Evolutionary conservation across 176 grass and related monocot species (phyloP).

Genomic region (Miscanthus lutarioriparius): DNA sequence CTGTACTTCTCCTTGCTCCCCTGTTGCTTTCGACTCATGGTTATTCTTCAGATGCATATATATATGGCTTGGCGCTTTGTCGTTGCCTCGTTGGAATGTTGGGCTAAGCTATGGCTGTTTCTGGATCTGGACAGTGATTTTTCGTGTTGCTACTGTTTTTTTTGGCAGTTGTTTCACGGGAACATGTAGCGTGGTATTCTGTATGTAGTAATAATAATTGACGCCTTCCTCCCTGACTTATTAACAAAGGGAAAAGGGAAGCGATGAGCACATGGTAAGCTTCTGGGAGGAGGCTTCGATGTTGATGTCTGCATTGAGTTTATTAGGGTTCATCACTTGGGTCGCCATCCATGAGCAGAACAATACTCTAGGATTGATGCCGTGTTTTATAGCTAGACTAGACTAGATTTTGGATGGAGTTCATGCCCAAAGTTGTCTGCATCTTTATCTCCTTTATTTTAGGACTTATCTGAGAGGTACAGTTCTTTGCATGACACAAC

Average conservation of each 20-base stretch:
- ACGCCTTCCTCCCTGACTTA: neutral
- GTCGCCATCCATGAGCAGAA: slow-evolving; percentile 28
- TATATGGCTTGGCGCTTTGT: neutral
- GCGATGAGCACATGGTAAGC: neutral
- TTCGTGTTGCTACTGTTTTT: neutral
- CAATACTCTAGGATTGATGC: slow-evolving; percentile 26
- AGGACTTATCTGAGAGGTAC: neutral
- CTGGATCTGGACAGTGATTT: neutral
- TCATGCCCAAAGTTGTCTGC: slow-evolving; percentile 6
- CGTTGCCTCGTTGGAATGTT: neutral
- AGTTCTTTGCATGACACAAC: too few relatives aligned
- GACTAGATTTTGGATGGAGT: slow-evolving; percentile 6
- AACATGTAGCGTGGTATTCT: neutral
- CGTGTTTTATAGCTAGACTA: slow-evolving; percentile 18
- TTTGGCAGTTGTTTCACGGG: neutral
- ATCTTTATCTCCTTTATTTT: neutral
- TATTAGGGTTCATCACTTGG: slow-evolving; percentile 23
- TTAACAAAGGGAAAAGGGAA: neutral
- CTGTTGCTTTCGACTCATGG: slow-evolving; percentile 25
- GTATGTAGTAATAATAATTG: neutral
- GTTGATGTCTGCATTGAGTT: slow-evolving; percentile 10
- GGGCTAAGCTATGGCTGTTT: too few relatives aligned
- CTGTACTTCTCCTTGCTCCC: neutral
- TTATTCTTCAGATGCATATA: slow-evolving; percentile 4
- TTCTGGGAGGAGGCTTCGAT: neutral